A percentile compares a stretch with the other conserved stretches of the same genome.
phyloP scores from a whole-genome alignment of 192 early-diverging fungal species.

The Coemansia sp. region DNA sequence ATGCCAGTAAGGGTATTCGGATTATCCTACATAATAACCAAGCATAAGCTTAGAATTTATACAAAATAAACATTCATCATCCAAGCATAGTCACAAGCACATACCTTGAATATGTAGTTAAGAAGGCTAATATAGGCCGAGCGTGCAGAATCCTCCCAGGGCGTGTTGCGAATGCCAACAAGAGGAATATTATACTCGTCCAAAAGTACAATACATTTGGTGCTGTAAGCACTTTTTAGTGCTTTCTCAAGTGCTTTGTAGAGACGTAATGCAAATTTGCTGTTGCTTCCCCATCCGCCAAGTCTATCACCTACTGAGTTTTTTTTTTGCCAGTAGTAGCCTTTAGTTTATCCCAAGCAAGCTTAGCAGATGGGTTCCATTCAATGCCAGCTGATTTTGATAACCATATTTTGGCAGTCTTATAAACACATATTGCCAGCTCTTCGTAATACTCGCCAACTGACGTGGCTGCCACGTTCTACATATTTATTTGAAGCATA shows the following conservation, averaged over 20 bases:
- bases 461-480: neutral
- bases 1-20: neutral
- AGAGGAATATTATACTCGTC: slow-evolving; percentile 15
- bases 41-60: neutral
- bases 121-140: neutral
- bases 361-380: neutral
- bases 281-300: neutral
- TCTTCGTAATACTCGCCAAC: neutral
- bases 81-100: neutral
- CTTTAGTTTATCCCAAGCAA: neutral
- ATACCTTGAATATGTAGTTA: slow-evolving; percentile 16
- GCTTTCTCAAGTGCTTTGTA: neutral
- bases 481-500: neutral
- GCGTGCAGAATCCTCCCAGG: neutral
- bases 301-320: too few species aligned
- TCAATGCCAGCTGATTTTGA: too few species aligned
- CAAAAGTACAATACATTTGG: slow-evolving; percentile 13
- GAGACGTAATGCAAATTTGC: neutral
- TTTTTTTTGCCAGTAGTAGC: too few species aligned
- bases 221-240: neutral
- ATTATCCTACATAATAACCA: slow-evolving; percentile 7
- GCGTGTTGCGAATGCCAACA: neutral
- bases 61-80: neutral
- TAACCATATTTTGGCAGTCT: neutral
- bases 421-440: neutral